Conservation (phyloP, 192 early-diverging fungal genomes). For the Linnemannia hyalina region DNA sequence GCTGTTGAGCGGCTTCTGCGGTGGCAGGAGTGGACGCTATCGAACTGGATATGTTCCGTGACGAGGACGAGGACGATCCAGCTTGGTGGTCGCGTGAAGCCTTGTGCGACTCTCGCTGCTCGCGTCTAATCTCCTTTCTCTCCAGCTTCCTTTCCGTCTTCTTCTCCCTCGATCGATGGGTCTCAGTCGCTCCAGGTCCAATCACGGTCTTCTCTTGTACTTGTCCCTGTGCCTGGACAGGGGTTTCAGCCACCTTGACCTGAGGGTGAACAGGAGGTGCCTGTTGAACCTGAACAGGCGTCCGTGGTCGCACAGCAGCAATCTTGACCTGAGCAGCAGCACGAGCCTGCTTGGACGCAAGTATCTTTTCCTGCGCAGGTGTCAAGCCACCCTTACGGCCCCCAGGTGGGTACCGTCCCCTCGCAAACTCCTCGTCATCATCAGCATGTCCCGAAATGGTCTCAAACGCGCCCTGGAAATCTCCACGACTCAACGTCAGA, state of each 20-base stretch:
- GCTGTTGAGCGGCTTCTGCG: neutral
- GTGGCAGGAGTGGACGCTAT: neutral
- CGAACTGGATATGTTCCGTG: neutral
- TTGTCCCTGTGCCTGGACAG: neutral
- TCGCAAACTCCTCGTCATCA: neutral
- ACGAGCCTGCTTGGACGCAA: neutral
- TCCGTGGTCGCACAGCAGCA: neutral
- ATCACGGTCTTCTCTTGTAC: neutral
- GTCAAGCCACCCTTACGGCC: neutral
- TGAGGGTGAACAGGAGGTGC: neutral
- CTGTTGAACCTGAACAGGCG: neutral
- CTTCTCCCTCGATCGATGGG: conserved; percentile 13
- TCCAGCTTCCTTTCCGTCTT: conserved; percentile 22
- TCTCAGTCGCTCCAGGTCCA: neutral
- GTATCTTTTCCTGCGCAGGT: neutral
- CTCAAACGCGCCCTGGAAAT: conserved; percentile 24
- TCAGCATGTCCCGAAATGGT: conserved; percentile 8
- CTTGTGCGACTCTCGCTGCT: neutral
- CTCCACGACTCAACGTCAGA: conserved; percentile 26
- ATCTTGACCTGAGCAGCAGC: neutral
- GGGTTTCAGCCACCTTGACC: neutral
- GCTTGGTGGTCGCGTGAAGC: neutral
- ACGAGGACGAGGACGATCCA: neutral
- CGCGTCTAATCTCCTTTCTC: conserved; percentile 9
- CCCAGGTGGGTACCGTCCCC: neutral